Evolutionary conservation across 768 basidiomycete genomes (phyloP).

Genomic region (Tylopilus sp.): DNA sequence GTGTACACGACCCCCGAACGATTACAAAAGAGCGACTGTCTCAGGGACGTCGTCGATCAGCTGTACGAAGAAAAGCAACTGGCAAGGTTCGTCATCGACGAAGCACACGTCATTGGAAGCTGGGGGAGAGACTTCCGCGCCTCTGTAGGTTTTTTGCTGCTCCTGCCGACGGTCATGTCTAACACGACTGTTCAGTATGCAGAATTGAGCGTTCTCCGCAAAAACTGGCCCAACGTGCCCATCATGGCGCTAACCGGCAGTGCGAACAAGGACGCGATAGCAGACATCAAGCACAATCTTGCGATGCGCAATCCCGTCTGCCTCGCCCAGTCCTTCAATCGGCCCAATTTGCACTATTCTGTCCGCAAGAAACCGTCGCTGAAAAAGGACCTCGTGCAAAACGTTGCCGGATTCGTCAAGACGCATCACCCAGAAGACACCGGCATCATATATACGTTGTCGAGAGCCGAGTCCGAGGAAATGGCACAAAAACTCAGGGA

Average conservation of each 20-base stretch:
- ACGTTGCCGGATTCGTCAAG: slow-evolving; percentile 70
- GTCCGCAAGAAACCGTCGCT: slow-evolving; percentile 48
- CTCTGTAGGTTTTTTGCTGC: slow-evolving; percentile 52
- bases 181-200: slow-evolving; percentile 51
- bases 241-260: slow-evolving; percentile 98
- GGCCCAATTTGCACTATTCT: slow-evolving; percentile 83
- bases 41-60: slow-evolving; percentile 52
- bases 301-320: slow-evolving; percentile 52
- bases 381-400: slow-evolving; percentile 44
- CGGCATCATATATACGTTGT: slow-evolving; percentile 84
- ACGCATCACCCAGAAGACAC: slow-evolving; percentile 52
- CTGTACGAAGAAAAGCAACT: slow-evolving; percentile 57
- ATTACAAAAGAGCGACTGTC: slow-evolving; percentile 56
- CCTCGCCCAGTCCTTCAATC: slow-evolving; percentile 86
- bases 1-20: slow-evolving; percentile 94
- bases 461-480: slow-evolving; percentile 73
- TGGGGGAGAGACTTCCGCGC: slow-evolving; percentile 95
- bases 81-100: slow-evolving; percentile 92
- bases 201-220: slow-evolving; percentile 62
- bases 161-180: slow-evolving; percentile 6
- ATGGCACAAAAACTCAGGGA: slow-evolving; percentile 66
- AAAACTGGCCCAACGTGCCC: slow-evolving; percentile 73
- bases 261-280: slow-evolving; percentile 72
- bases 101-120: slow-evolving; percentile 90
- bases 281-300: slow-evolving; percentile 75